These are phyloP conservation scores for Trichoderma atroviride DNA, from an alignment of 2,329 filamentous ascomycete species.

Conservation along the genomic window DNA sequence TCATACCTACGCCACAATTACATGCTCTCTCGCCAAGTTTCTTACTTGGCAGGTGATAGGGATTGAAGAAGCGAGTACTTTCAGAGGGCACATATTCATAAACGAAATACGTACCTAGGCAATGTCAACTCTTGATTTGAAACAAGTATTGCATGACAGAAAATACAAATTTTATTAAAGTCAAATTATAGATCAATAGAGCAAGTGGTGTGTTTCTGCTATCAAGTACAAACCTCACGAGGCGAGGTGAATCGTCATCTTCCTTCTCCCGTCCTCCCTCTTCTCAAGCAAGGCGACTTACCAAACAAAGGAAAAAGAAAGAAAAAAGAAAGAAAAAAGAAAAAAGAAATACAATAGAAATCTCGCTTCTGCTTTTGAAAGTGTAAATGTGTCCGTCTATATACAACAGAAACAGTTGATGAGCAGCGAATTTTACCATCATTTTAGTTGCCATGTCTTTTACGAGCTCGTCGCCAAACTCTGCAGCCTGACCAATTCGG, in stretches of 20 bases:
- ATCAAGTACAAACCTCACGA: background rate
- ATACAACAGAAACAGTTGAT: background rate
- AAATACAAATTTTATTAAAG: slow-evolving; percentile 2
- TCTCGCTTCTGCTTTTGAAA: background rate
- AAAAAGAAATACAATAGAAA: background rate
- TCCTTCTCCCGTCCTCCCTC: background rate
- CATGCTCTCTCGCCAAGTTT: background rate
- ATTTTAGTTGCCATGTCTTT: background rate
- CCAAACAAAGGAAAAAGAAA: background rate
- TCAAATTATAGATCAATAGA: background rate
- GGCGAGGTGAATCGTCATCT: background rate
- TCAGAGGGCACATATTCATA: background rate
- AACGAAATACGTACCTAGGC: background rate
- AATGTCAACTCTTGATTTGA: too few species aligned
- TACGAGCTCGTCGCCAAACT: slow-evolving; percentile 64
- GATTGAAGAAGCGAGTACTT: background rate
- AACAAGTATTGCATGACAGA: background rate
- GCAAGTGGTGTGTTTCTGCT: slow-evolving; percentile 3
- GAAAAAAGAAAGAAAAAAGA: background rate
- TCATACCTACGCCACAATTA: background rate
- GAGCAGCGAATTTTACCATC: background rate
- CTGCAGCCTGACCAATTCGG: slow-evolving; percentile 78
- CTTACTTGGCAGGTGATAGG: background rate
- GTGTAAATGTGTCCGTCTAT: background rate
- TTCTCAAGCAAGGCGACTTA: background rate